Conservation (phyloP, 2,329 filamentous ascomycete species). For the Didymella arachidicola region DNA sequence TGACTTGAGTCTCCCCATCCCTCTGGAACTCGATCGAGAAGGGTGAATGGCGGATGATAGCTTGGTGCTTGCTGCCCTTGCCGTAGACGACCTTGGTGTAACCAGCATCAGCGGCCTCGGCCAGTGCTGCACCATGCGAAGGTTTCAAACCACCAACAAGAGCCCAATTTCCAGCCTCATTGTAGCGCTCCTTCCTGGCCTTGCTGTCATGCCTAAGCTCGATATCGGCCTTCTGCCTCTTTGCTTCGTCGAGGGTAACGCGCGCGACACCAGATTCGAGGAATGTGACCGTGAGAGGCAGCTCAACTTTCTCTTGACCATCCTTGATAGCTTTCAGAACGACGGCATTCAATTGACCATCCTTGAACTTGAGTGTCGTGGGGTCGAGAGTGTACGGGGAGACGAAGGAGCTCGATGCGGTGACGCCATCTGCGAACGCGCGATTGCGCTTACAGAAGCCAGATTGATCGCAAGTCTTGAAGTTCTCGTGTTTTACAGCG, state of each 20-base stretch:
- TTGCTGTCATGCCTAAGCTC: conserved; percentile 84
- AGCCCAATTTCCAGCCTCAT: conserved; percentile 86
- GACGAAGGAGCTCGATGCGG: conserved; percentile 72
- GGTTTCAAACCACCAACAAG: conserved; percentile 81
- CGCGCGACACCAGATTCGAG: conserved; percentile 88
- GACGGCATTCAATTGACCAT: conserved; percentile 79
- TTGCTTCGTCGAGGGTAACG: conserved; percentile 90
- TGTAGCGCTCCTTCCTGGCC: conserved; percentile 90
- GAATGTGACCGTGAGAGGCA: conserved; percentile 88
- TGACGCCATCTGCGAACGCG: conserved; percentile 81
- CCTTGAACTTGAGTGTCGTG: conserved; percentile 75
- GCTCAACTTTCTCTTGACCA: conserved; percentile 72
- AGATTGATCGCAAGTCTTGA: conserved; percentile 95
- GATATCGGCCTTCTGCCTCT: conserved; percentile 86
- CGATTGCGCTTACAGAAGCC: conserved; percentile 98
- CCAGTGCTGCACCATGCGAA: conserved; percentile 75
- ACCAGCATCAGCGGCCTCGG: conserved; percentile 69
- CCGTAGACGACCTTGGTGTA: conserved; percentile 81
- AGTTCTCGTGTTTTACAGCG: conserved; percentile 92
- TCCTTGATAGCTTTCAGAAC: conserved; percentile 80
- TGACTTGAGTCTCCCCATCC: conserved; percentile 81
- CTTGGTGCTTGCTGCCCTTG: conserved; percentile 76
- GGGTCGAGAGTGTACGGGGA: conserved; percentile 81
- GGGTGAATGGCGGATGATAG: conserved; percentile 81
- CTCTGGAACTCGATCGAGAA: conserved; percentile 88